Base-by-base conservation (phyloP, 106 monocot genomes). In the Dendrobium nobile region DNA sequence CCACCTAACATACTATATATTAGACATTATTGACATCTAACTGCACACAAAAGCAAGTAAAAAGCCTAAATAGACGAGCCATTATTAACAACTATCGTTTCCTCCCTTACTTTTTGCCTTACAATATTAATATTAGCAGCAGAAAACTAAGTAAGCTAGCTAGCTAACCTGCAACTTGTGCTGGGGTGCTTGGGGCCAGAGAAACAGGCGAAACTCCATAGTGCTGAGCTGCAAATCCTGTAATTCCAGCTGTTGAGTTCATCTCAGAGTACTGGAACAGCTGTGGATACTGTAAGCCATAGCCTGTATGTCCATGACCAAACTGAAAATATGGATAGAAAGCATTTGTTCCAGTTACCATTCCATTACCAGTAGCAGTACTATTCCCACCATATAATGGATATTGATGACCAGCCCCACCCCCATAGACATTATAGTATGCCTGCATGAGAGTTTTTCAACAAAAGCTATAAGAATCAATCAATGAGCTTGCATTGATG, bases 281-380 rank as follows among this genome's bases (percentile, higher is more conserved):
- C 78, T 80, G 84, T 17, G 89, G 89, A 55, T 84, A 89, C 47
- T 83, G 86, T 28, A 89, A 13, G 9, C 88, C 81, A 41, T 91
- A 91, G 67, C 81, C 59, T 89, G 86, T 22, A 77, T 73, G 28
- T 41, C 83, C 82, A 47, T 86, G 81, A 5, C 79, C 82, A 17
- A 84, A 80, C 82, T 85, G 84, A 58, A 77, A 83, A 72, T 80
- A 88, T 20, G 88, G 88, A n/a, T 85, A 85, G 77, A 82, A 85
- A 28, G 67, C 79, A 40, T 79, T 82, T 31, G 82, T 47, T 79
- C 72, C 85, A 33, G 74, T 33, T 15, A 78, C 56, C 31, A 75
- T 47, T 5, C 80, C 80, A 55, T 79, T 77, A 22, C 64, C 19
- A n/a, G 79, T 75, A 15, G 79, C 27, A 28, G 79, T 67, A 51